Evolutionary conservation across 2,329 filamentous ascomycete genomes (phyloP).

Genomic region (Calycina marina): DNA sequence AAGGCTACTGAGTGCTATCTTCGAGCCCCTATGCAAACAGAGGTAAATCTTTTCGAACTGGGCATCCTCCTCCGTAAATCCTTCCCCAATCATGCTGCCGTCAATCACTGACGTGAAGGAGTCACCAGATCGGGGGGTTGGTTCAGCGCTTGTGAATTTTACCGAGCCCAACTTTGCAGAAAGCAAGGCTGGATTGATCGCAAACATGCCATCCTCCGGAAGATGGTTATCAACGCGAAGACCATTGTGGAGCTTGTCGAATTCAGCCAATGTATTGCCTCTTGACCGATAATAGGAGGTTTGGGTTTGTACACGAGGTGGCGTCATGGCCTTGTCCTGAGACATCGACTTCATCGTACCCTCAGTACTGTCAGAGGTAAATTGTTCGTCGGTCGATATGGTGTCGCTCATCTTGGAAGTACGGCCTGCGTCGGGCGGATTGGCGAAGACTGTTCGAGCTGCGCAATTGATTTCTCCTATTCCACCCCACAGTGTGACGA

Average conservation of each 20-base stretch:
- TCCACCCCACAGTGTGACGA: constrained; percentile 51
- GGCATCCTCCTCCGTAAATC: constrained; percentile 62
- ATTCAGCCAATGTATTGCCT: too few species aligned
- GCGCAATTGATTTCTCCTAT: constrained; percentile 45
- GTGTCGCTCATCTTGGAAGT: too few species aligned
- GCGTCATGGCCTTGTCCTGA: constrained; percentile 37
- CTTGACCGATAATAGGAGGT: constrained; percentile 30
- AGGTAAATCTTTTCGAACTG: constrained; percentile 74
- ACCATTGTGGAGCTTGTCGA: too few species aligned
- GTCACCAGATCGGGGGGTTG: constrained; percentile 74
- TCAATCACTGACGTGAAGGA: constrained; percentile 45
- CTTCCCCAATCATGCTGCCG: constrained; percentile 26
- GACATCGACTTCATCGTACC: constrained; percentile 36
- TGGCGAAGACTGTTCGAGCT: constrained; percentile 13
- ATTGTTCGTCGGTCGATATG: too few species aligned
- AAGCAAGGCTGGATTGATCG: too few species aligned
- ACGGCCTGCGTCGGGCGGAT: constrained; percentile 4
- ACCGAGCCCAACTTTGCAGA: constrained; percentile 37
- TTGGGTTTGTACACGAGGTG: constrained; percentile 42
- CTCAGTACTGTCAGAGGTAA: constrained; percentile 8
- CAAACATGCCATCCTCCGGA: too few species aligned
- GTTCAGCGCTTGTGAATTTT: constrained; percentile 29
- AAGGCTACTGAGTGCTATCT: constrained; percentile 56
- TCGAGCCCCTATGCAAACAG: constrained; percentile 58
- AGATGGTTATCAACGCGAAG: too few species aligned